Evolutionary conservation across 441 rosid genomes (phyloP), one percentile per base, ranked within the genome.

Genomic region (Cnidoscolus chayamansa): DNA sequence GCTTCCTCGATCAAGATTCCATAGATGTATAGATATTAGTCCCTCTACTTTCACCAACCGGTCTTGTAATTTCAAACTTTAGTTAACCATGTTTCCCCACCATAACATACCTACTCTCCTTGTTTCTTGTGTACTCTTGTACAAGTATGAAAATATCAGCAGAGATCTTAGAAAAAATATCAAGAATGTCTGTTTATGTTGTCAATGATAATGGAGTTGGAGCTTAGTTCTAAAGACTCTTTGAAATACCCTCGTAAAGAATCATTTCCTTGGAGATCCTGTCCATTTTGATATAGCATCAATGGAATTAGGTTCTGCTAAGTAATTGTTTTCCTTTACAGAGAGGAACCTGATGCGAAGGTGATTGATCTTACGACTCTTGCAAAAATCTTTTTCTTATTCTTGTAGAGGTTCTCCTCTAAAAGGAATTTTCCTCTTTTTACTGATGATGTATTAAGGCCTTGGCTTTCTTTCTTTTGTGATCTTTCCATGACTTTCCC

Each of bases 251-350:
- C 59, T 17, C 7, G 30, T 16, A 11, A 40, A 40, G 7, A 40
- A 40, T 40, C 7, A 67, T 51, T 60, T 63, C 78, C 16, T 11
- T 54, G 19, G 55, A 83, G 88, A 85, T 85, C 78, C 78, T 77
- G 77, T 84, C 76, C 83, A 74, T 78, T 68, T 71, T 67, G 74
- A 65, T 68, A 72, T 72, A 66, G 75, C 72, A 77, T 68, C 72
- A 73, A 40, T 65, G 74, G 88, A 85, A 88, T 83, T 74, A 65
- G 84, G 84, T 86, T 84, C 91, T 78, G 74, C 16, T 31, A 17
- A 13, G 58, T 11, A 15, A 49, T 10, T 56, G 45, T 17, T 51
- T 25, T 49, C 19, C 71, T 73, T 67, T 74, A 11, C 58, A 40
- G 78, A 66, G 31, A 56, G 72, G 67, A 72, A 76, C 76, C 81